Evolutionary conservation across 1,139 yeast genomes (phyloP).

Genomic region (Geotrichum australiense): DNA sequence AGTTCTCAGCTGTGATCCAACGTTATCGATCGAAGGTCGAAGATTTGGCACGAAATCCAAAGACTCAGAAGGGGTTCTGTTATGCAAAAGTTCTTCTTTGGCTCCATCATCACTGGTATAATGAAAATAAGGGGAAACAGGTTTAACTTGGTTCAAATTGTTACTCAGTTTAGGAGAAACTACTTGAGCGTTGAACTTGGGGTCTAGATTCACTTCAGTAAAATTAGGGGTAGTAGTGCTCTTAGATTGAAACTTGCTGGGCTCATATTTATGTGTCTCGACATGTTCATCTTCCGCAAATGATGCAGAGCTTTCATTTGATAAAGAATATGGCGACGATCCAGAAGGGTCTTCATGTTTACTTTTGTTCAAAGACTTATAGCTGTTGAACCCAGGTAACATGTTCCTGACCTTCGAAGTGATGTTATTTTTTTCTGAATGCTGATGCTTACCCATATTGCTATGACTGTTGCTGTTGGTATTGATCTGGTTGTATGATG

Average conservation of each 20-base stretch:
- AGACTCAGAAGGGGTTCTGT: constrained; percentile 11
- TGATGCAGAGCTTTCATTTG: constrained; percentile 13
- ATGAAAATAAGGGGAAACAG: constrained; percentile 3
- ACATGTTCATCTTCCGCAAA: constrained; percentile 10
- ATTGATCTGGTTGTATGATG: no score
- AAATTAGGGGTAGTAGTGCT: constrained; percentile 11
- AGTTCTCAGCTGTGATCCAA: constrained; percentile 17
- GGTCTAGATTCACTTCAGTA: constrained; percentile 14
- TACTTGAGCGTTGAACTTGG: constrained; percentile 17
- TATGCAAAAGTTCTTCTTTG: constrained; percentile 6
- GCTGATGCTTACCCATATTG: no score
- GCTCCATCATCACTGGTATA: constrained; percentile 4
- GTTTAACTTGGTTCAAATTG: not conserved
- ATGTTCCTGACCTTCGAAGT: constrained; percentile 15
- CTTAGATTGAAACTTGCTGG: not conserved
- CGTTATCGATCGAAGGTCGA: constrained; percentile 16
- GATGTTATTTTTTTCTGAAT: not conserved
- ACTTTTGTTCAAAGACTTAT: constrained; percentile 13
- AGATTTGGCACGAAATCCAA: constrained; percentile 18
- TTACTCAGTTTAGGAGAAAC: constrained; percentile 7
- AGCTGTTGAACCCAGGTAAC: constrained; percentile 18
- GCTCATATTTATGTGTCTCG: constrained; percentile 1
- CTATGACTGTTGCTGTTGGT: not conserved
- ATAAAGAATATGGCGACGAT: constrained; percentile 5
- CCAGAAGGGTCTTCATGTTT: not conserved